Evolutionary conservation across 2,329 filamentous ascomycete species (phyloP), one percentile per base, ranked within the genome.

Genomic region (Neonectria hederae): DNA sequence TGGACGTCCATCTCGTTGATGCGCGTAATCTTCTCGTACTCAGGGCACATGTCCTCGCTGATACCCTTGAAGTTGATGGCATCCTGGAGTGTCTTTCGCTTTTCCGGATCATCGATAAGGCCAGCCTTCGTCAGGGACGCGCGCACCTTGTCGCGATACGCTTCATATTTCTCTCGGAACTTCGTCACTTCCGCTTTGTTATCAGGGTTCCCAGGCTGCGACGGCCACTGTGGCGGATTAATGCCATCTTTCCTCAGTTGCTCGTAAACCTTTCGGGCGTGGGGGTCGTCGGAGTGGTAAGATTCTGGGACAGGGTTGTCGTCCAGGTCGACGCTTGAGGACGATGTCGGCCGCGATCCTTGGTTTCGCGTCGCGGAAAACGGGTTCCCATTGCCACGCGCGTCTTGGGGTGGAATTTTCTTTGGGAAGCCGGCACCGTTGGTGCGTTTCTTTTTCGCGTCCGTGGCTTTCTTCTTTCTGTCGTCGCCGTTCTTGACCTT

Each of bases 1-100:
- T 86, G 83, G 22, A 89, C 83, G 65, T 90, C 86, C 69, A 83
- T 80, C 73, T 90, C 87, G 52, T 84, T 85, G 60, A 91, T 90
- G 65, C 89, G 83, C 54, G 83, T 86, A 35, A 89, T 83, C 74
- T 86, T 86, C 74, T 91, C 89, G 75, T 86, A 90, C 66, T 90
- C 86, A 5, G 89, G 89, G 65, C 89, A 91, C 89, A 90, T 91
- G 26, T 89, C 86, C 70, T 90, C 87, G 70, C 88, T 90, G 49
- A 89, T 89, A 14, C 89, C 89, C 73, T 88, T 88, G 73, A 91
- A 91, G 45, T 86, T 84, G 52, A 91, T 87, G 7, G 89, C 89
- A 72, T 91, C 85, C 62, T 86, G 83, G 8, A 91, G 81, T 19
- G 83, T 84, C 72, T 89, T 88, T 59, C 85, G 85, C 70, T 88